A percentile compares a stretch with the other conserved stretches of the same genome.
Evolutionary conservation across 345 rosid species (phyloP).

Genomic region (Syzygium aqueum): DNA sequence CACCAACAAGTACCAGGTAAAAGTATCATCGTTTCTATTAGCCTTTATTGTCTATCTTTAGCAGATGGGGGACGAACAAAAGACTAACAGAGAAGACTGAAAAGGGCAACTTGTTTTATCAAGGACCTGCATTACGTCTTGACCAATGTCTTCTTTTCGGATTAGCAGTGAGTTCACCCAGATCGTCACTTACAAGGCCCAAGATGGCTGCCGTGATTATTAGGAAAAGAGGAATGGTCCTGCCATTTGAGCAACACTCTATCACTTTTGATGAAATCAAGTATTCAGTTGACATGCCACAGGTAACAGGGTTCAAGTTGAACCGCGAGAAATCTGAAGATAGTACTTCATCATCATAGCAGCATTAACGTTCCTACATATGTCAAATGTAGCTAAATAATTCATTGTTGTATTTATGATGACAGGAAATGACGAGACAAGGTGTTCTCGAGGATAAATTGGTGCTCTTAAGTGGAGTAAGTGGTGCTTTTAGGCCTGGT

Average conservation of each 20-base stretch:
- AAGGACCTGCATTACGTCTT: neutral
- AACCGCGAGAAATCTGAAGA: neutral
- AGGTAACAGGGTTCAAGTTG: conserved; percentile 14
- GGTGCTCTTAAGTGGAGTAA: conserved; percentile 37
- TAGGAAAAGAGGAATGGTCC: conserved; percentile 52
- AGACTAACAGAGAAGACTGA: neutral
- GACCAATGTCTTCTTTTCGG: neutral
- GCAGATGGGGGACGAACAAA: neutral
- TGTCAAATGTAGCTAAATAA: neutral
- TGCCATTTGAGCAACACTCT: conserved; percentile 44
- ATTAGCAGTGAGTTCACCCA: neutral
- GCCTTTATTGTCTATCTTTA: neutral
- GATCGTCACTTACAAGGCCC: neutral
- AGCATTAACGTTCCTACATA: neutral
- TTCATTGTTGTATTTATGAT: neutral
- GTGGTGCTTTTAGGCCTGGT: conserved; percentile 48
- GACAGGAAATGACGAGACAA: conserved; percentile 42
- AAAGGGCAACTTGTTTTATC: neutral
- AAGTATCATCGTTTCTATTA: neutral
- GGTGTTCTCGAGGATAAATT: conserved; percentile 32
- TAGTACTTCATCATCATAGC: neutral
- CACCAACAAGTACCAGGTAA: conserved; percentile 10
- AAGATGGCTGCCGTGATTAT: neutral
- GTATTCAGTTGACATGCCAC: conserved; percentile 56
- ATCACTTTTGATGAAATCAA: conserved; percentile 36